Percentiles rank a stretch among this genome's conserved stretches.
phyloP scores from a whole-genome alignment of 2,329 filamentous ascomycete genomes.

The Xylariaceae sp. region DNA sequence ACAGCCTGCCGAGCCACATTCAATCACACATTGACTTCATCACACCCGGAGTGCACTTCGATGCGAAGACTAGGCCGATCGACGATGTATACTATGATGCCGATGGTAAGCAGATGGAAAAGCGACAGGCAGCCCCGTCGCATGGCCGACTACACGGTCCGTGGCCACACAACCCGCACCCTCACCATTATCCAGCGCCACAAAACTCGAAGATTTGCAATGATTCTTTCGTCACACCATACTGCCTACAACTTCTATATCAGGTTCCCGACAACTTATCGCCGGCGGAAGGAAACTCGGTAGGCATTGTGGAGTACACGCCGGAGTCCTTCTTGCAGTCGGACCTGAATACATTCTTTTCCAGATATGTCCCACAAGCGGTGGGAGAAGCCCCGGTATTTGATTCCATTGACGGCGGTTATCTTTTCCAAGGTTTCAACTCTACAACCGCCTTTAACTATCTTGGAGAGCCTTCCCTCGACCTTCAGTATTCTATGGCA shows the following conservation, averaged over 20 bases:
- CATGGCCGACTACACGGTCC: conserved; percentile 4
- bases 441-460: background rate
- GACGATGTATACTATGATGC: no score
- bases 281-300: conserved; percentile 7
- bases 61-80: background rate
- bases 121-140: background rate
- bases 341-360: conserved; percentile 11
- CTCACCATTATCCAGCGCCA: background rate
- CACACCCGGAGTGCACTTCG: conserved; percentile 11
- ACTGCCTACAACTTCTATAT: no score
- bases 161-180: background rate
- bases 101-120: background rate
- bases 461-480: conserved; percentile 52
- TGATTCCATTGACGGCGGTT: conserved; percentile 10
- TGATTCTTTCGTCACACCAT: no score
- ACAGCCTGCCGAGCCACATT: conserved; percentile 2
- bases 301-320: conserved; percentile 9
- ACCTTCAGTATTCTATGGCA: conserved; percentile 52
- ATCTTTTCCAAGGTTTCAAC: background rate
- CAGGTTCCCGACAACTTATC: conserved; percentile 1
- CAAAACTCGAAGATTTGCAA: no score
- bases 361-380: conserved; percentile 4
- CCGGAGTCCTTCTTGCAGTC: conserved; percentile 8
- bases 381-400: conserved; percentile 8
- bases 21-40: conserved; percentile 10